Conservation (phyloP, 805 yeast genomes). For the Nakazawaea pomicola region DNA sequence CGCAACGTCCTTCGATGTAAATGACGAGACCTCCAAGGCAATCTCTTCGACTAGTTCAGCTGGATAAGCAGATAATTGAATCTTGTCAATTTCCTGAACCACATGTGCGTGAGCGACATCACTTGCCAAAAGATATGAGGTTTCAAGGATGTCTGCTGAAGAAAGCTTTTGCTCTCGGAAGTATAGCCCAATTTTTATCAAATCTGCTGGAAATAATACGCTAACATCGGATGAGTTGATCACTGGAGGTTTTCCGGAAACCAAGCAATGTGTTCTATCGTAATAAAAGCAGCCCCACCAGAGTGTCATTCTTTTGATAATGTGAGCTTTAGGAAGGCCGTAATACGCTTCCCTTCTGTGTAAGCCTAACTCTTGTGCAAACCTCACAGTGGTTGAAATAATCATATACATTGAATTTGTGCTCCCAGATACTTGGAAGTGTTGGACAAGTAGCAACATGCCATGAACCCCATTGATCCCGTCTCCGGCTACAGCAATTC, state of each 20-base stretch:
- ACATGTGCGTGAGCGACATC: too few species aligned
- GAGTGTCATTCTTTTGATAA: slow-evolving; percentile 30
- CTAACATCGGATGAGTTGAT: slow-evolving; percentile 36
- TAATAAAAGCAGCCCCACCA: slow-evolving; percentile 47
- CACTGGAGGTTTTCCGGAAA: slow-evolving; percentile 44
- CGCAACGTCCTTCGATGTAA: background rate
- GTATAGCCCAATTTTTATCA: background rate
- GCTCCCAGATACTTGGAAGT: slow-evolving; percentile 22
- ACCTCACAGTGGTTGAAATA: slow-evolving; percentile 41
- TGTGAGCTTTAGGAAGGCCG: slow-evolving; percentile 32
- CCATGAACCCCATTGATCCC: slow-evolving; percentile 50
- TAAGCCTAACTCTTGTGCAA: slow-evolving; percentile 54
- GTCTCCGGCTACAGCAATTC: slow-evolving; percentile 43
- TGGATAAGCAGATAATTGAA: background rate
- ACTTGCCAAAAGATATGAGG: background rate
- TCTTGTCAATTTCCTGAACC: background rate
- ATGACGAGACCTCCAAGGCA: background rate
- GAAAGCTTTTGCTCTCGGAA: background rate
- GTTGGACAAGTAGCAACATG: slow-evolving; percentile 39
- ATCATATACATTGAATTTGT: slow-evolving; percentile 38
- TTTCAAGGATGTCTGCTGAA: background rate
- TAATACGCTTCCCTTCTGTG: slow-evolving; percentile 41
- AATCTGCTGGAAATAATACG: slow-evolving; percentile 4
- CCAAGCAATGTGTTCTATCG: slow-evolving; percentile 42
- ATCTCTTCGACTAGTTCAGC: background rate